Evolutionary conservation across 305 asterid genomes (phyloP).

Genomic region (Galium porrigens): DNA sequence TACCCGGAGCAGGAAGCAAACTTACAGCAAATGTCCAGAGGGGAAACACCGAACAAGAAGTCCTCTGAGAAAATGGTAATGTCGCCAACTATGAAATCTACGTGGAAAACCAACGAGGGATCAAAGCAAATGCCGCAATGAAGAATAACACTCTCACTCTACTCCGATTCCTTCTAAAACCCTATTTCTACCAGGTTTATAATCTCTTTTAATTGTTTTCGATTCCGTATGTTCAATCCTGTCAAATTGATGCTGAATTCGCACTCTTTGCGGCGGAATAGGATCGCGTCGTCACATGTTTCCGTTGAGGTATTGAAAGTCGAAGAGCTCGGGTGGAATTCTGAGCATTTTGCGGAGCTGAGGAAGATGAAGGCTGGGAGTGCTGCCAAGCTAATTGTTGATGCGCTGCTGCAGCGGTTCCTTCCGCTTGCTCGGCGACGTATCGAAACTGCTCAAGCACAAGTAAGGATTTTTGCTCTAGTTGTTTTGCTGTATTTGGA

Average conservation of each 20-base stretch:
- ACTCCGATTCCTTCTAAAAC: slow-evolving; percentile 10
- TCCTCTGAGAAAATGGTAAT: background rate
- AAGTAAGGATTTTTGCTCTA: slow-evolving; percentile 26
- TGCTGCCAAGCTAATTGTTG: slow-evolving; percentile 94
- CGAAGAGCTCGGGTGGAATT: slow-evolving; percentile 19
- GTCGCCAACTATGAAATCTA: background rate
- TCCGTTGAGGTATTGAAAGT: slow-evolving; percentile 23
- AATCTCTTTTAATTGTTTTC: background rate
- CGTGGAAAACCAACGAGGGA: slow-evolving; percentile 12
- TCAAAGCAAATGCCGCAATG: background rate
- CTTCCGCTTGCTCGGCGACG: slow-evolving; percentile 98
- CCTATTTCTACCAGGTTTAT: slow-evolving; percentile 1
- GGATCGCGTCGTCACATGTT: slow-evolving; percentile 21
- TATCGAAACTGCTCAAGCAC: slow-evolving; percentile 98
- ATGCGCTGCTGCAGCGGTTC: slow-evolving; percentile 90
- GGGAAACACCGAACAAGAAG: slow-evolving; percentile 4
- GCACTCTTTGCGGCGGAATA: slow-evolving; percentile 10
- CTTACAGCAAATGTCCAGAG: slow-evolving; percentile 15
- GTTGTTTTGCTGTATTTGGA: background rate
- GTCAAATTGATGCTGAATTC: background rate
- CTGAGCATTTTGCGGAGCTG: slow-evolving; percentile 17
- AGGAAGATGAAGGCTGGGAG: slow-evolving; percentile 86
- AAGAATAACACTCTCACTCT: background rate
- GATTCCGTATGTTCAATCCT: background rate
- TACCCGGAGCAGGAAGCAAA: background rate